Evolutionary conservation across 768 basidiomycete species (phyloP).

Genomic region (Hypholoma sublateritium): DNA sequence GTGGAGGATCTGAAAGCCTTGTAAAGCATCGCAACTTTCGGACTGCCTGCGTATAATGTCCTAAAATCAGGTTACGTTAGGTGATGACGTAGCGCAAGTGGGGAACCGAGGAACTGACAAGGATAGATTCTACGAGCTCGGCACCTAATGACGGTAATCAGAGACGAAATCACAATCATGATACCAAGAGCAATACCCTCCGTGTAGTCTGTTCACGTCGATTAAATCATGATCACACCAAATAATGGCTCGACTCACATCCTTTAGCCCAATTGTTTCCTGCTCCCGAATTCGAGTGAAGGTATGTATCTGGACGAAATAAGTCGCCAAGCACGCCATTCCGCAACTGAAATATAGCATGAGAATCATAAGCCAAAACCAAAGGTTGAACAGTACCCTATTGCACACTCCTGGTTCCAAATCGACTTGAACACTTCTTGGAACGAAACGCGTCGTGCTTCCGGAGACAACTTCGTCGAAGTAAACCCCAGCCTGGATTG

Average conservation of each 20-base stretch:
- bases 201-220: constrained; percentile 66
- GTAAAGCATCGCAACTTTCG: constrained; percentile 81
- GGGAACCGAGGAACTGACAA: constrained; percentile 37
- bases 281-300: constrained; percentile 61
- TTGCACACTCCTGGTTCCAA: constrained; percentile 87
- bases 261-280: constrained; percentile 98
- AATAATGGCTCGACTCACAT: constrained; percentile 50
- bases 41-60: constrained; percentile 80
- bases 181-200: constrained; percentile 53
- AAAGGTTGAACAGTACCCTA: constrained; percentile 44
- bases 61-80: constrained; percentile 25
- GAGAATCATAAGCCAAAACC: background rate
- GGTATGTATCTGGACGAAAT: constrained; percentile 86
- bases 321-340: constrained; percentile 69
- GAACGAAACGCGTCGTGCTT: constrained; percentile 73
- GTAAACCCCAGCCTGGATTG: constrained; percentile 70
- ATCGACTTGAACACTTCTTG: constrained; percentile 88
- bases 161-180: background rate
- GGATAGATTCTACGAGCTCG: constrained; percentile 84
- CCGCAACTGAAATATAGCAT: constrained; percentile 45
- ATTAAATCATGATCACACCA: constrained; percentile 1
- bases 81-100: background rate
- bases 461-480: constrained; percentile 61
- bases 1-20: constrained; percentile 89
- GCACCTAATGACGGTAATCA: constrained; percentile 53